Percentiles rank a stretch among this genome's conserved stretches.
phyloP scores from a whole-genome alignment of 2,329 filamentous ascomycete species.

The Penicillium thymicola region DNA sequence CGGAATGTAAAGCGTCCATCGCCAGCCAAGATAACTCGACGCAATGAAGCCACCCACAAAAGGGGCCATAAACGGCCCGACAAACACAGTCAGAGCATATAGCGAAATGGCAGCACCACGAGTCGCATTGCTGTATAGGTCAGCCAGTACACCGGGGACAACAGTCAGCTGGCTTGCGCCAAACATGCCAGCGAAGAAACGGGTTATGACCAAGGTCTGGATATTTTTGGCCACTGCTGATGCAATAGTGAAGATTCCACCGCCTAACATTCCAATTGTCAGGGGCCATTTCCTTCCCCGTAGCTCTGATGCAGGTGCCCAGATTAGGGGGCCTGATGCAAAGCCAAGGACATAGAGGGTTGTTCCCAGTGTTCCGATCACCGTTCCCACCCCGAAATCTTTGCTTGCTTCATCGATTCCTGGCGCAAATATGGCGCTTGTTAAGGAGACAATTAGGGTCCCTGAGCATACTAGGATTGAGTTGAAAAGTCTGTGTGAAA shows the following conservation, averaged over 20 bases:
- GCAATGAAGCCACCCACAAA: slow-evolving; percentile 52
- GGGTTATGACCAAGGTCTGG: slow-evolving; percentile 40
- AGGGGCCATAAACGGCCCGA: slow-evolving; percentile 46
- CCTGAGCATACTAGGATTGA: slow-evolving; percentile 38
- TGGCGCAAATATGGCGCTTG: slow-evolving; percentile 63
- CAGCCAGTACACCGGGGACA: slow-evolving; percentile 43
- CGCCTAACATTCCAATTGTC: slow-evolving; percentile 40
- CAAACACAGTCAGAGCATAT: slow-evolving; percentile 48
- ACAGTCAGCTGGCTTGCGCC: slow-evolving; percentile 44
- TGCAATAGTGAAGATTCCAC: slow-evolving; percentile 46
- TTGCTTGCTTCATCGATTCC: slow-evolving; percentile 56
- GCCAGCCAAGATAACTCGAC: slow-evolving; percentile 46
- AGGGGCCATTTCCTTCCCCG: slow-evolving; percentile 55
- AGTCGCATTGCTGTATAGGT: slow-evolving; percentile 48
- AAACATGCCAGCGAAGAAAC: slow-evolving; percentile 48
- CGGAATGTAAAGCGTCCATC: slow-evolving; percentile 50
- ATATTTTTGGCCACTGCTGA: slow-evolving; percentile 42
- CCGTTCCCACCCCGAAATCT: slow-evolving; percentile 43
- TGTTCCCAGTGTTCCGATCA: slow-evolving; percentile 46
- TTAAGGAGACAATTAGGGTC: slow-evolving; percentile 51
- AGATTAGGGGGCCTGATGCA: slow-evolving; percentile 58
- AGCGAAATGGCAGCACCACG: slow-evolving; percentile 44
- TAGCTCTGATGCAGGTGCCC: slow-evolving; percentile 60
- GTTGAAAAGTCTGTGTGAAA: slow-evolving; percentile 17
- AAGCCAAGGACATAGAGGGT: slow-evolving; percentile 51